Conservation (phyloP, 2,329 filamentous ascomycete species). For the Epichloe gansuensis region DNA sequence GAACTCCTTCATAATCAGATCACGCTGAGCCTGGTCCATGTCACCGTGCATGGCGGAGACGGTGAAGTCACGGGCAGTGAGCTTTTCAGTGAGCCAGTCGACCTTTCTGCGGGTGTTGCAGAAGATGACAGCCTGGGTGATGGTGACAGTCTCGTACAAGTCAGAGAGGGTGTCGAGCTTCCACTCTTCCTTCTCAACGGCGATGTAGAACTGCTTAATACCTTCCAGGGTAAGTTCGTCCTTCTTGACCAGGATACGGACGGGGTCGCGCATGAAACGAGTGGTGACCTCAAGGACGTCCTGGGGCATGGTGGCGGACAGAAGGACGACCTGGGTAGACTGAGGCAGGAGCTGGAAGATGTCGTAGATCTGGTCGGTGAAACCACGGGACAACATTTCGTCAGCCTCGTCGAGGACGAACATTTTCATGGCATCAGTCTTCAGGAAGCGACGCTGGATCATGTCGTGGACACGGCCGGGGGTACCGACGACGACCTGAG, state of each 20-base stretch:
- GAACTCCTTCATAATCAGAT: constrained; percentile 99
- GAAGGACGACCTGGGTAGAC: constrained; percentile 94
- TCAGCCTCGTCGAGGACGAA: constrained; percentile 99
- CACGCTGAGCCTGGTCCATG: constrained; percentile 96
- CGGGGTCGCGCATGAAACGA: constrained; percentile 99
- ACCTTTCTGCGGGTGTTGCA: constrained; percentile 99
- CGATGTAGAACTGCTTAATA: constrained; percentile 99
- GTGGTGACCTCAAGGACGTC: constrained; percentile 98
- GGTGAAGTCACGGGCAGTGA: constrained; percentile 95
- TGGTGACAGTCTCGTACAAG: constrained; percentile 98
- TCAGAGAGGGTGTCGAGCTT: constrained; percentile 98
- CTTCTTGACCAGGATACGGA: constrained; percentile 99
- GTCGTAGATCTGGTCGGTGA: constrained; percentile 99
- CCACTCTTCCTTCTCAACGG: constrained; percentile 99
- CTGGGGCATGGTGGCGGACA: constrained; percentile 97
- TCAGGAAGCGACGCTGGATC: constrained; percentile 95
- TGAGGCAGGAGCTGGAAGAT: constrained; percentile 98
- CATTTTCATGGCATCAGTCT: constrained; percentile 99
- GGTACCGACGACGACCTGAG: constrained; percentile 94
- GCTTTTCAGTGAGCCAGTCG: constrained; percentile 99
- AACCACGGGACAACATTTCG: constrained; percentile 98
- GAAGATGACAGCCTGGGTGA: constrained; percentile 99
- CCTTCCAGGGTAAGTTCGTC: constrained; percentile 98
- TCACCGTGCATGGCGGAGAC: constrained; percentile 99
- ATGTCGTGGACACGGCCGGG: constrained; percentile 98